Percentiles rank a stretch among this genome's conserved stretches.
These are phyloP conservation scores for Acacia melanoxylon DNA, from an alignment of 306 rosid species.

Conservation along the genomic window DNA sequence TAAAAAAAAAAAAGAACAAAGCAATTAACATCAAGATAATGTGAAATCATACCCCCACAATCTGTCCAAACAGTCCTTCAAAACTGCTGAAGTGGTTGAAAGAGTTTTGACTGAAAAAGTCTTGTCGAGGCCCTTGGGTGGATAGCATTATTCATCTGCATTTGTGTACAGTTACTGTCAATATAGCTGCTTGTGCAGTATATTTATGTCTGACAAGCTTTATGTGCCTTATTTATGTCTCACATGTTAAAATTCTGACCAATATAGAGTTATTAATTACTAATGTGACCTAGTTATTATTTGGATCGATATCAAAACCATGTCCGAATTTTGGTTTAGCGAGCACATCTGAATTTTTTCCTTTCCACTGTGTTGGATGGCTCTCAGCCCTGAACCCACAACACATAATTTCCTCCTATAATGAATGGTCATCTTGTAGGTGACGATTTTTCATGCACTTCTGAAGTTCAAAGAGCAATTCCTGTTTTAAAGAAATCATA, in stretches of 20 bases:
- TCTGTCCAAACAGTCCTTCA: background rate
- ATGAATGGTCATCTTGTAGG: slow-evolving; percentile 36
- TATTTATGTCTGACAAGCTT: background rate
- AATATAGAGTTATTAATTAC: background rate
- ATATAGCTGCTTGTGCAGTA: background rate
- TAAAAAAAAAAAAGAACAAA: background rate
- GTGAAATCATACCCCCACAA: background rate
- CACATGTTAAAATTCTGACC: background rate
- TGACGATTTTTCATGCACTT: slow-evolving; percentile 54
- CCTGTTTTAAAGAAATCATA: slow-evolving; percentile 59
- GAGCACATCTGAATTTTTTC: background rate
- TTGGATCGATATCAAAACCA: background rate
- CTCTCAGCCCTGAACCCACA: background rate
- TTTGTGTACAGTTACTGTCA: background rate
- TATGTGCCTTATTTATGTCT: background rate
- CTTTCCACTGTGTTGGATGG: background rate
- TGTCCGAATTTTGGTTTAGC: background rate
- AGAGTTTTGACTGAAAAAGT: background rate
- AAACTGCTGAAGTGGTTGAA: background rate
- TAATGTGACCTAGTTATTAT: background rate
- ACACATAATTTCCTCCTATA: background rate
- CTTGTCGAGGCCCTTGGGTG: background rate
- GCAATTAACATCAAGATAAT: background rate
- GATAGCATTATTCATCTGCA: background rate
- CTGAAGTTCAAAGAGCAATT: slow-evolving; percentile 59